Evolutionary conservation across 2,329 filamentous ascomycete genomes (phyloP).

Genomic region (Colletotrichum abscissum): DNA sequence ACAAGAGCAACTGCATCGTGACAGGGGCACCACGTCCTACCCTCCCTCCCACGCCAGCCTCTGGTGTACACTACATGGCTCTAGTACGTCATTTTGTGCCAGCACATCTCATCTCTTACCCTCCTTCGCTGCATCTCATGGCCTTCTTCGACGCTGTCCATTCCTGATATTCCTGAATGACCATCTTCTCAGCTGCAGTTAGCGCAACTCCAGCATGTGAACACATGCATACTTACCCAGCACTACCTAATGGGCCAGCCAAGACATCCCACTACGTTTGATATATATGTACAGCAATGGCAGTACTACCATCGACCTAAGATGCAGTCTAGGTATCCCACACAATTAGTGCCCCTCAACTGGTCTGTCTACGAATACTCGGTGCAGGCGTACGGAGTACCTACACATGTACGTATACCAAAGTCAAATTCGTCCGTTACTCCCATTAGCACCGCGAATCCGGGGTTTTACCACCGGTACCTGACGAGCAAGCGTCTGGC

Average conservation of each 20-base stretch:
- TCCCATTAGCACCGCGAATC: too few species aligned
- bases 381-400: background rate
- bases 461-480: background rate
- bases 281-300: background rate
- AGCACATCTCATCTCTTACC: slow-evolving; percentile 30
- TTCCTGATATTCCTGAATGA: background rate
- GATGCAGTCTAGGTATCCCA: background rate
- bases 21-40: slow-evolving; percentile 20
- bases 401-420: too few species aligned
- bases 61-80: background rate
- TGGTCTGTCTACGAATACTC: background rate
- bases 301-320: background rate
- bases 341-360: background rate
- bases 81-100: slow-evolving; percentile 32
- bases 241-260: background rate
- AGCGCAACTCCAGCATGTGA: background rate
- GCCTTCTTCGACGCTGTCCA: background rate
- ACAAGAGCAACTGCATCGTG: slow-evolving; percentile 2
- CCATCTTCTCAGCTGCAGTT: background rate
- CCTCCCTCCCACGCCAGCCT: background rate
- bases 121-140: slow-evolving; percentile 19
- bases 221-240: background rate
- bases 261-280: background rate
- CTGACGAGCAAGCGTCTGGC: background rate
- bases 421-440: background rate